Conservation (phyloP, 176 grass and related monocot species). For the Thinopyrum elongatum region DNA sequence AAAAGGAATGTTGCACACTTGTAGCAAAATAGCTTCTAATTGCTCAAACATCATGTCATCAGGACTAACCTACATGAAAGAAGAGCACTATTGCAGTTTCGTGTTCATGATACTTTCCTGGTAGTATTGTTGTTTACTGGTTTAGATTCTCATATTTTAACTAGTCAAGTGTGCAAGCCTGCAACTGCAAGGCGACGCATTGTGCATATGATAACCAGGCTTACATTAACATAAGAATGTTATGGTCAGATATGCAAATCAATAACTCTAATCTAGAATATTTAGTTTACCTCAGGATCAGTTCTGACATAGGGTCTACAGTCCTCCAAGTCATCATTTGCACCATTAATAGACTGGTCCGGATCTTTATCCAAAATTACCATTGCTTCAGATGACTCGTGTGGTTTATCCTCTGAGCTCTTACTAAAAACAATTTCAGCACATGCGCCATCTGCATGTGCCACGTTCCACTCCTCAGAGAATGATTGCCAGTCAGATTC, state of each 20-base stretch:
- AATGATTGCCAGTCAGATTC: constrained; percentile 79
- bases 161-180: constrained; percentile 1
- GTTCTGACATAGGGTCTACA: constrained; percentile 56
- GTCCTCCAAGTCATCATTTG: constrained; percentile 43
- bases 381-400: constrained; percentile 37
- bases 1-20: background rate
- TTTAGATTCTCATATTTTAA: constrained; percentile 4
- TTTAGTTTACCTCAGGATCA: constrained; percentile 57
- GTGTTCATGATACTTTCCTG: background rate
- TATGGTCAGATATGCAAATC: constrained; percentile 17
- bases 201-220: background rate
- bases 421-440: constrained; percentile 76
- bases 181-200: background rate
- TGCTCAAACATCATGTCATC: background rate
- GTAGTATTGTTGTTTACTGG: background rate
- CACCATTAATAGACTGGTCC: constrained; percentile 35
- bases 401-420: constrained; percentile 45
- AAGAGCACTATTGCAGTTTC: background rate
- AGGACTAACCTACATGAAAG: constrained; percentile 2
- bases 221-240: constrained; percentile 1
- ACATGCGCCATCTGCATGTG: constrained; percentile 63
- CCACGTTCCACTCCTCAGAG: constrained; percentile 84
- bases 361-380: constrained; percentile 33
- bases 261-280: constrained; percentile 20
- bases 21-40: background rate